These are phyloP conservation scores for Cucumis cinereus DNA, from an alignment of 306 rosid genomes.

Conservation along the genomic window DNA sequence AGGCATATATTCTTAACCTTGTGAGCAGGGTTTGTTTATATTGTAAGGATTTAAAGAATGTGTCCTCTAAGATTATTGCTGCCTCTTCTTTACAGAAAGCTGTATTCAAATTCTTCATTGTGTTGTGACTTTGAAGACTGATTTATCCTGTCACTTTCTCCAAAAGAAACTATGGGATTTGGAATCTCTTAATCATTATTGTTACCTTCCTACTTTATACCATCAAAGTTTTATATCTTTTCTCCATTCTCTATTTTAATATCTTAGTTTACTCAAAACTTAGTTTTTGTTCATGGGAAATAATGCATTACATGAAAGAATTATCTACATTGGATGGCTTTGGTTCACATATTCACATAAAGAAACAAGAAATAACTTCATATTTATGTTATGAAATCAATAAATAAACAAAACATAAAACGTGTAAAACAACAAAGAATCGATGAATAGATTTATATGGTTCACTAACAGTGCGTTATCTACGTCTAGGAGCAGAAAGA, in stretches of 20 bases:
- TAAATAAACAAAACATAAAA: too few relatives aligned
- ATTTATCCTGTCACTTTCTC: not conserved
- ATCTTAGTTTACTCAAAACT: not conserved
- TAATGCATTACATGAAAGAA: not conserved
- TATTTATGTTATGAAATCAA: too few relatives aligned
- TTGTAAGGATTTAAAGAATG: not conserved
- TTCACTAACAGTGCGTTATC: too few relatives aligned
- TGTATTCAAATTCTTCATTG: not conserved
- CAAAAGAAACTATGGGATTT: not conserved
- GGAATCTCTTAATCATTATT: not conserved
- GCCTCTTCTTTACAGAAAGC: not conserved
- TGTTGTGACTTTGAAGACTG: not conserved
- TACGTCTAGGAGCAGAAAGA: too few relatives aligned
- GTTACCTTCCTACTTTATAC: not conserved
- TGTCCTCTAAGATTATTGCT: not conserved
- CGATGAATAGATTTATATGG: too few relatives aligned
- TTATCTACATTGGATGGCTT: not conserved
- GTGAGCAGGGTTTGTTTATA: not conserved
- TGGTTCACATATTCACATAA: not conserved
- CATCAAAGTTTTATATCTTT: not conserved
- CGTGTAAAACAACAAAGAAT: too few relatives aligned
- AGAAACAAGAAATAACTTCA: not conserved
- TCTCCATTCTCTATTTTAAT: not conserved
- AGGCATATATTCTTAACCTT: not conserved
- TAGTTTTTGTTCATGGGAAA: not conserved